These are phyloP conservation scores for Colletotrichum graminicola DNA, from an alignment of 2,329 filamentous ascomycete genomes.

Conservation along the genomic window DNA sequence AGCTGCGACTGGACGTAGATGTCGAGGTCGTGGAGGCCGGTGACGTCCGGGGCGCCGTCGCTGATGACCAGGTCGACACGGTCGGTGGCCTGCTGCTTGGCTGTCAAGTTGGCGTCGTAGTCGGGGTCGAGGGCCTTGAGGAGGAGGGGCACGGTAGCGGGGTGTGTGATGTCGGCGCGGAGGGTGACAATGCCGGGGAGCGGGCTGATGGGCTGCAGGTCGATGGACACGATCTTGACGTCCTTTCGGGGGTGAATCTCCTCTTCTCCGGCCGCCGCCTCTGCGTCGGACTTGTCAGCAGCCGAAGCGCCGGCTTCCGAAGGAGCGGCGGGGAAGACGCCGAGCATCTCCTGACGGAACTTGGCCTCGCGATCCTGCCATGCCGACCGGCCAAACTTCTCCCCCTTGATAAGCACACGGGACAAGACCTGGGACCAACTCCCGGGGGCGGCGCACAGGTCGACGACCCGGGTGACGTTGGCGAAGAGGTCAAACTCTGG, in stretches of 20 bases:
- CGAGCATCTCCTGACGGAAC: conserved; percentile 72
- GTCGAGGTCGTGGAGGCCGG: conserved; percentile 94
- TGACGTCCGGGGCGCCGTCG: conserved; percentile 96
- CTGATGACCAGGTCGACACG: conserved; percentile 95
- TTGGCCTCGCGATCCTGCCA: conserved; percentile 87
- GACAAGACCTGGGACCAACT: conserved; percentile 98
- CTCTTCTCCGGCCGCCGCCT: conserved; percentile 45
- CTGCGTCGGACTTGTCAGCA: not conserved
- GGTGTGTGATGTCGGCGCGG: conserved; percentile 96
- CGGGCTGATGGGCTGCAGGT: conserved; percentile 95
- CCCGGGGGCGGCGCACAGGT: conserved; percentile 94
- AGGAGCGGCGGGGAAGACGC: conserved; percentile 54
- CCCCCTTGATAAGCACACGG: conserved; percentile 90
- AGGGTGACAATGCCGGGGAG: conserved; percentile 92
- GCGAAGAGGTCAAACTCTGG: conserved; percentile 94
- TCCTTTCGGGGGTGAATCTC: conserved; percentile 67
- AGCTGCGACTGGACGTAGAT: conserved; percentile 98
- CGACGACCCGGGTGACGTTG: conserved; percentile 90
- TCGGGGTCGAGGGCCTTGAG: conserved; percentile 85
- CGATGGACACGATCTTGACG: conserved; percentile 95
- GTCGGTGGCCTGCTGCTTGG: conserved; percentile 69
- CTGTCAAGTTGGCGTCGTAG: conserved; percentile 62
- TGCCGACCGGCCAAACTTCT: conserved; percentile 86
- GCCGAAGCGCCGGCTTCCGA: conserved; percentile 2
- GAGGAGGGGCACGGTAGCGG: conserved; percentile 91